phyloP scores from a whole-genome alignment of 345 rosid genomes.

The Lepidium aucheri region DNA sequence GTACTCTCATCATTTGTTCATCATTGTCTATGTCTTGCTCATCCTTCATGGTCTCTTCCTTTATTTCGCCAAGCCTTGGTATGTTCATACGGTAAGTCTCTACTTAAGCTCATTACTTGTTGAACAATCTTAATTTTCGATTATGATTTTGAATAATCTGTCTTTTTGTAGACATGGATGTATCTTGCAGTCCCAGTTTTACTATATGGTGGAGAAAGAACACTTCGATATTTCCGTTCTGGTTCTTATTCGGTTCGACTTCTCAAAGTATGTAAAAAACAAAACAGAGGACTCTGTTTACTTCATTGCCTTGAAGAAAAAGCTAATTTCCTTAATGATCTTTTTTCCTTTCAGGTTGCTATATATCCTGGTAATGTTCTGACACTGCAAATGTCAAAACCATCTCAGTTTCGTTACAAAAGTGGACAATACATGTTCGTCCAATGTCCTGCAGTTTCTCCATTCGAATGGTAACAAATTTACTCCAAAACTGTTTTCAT shows the following conservation, averaged over 20 bases:
- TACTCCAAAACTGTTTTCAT: background rate
- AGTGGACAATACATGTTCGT: slow-evolving; percentile 99
- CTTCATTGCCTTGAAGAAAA: background rate
- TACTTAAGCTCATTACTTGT: background rate
- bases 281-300: slow-evolving; percentile 14
- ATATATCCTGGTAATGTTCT: slow-evolving; percentile 96
- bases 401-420: slow-evolving; percentile 78
- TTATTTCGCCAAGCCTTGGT: slow-evolving; percentile 77
- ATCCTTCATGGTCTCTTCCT: slow-evolving; percentile 67
- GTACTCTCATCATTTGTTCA: slow-evolving; percentile 93
- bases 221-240: slow-evolving; percentile 78
- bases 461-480: slow-evolving; percentile 72
- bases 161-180: slow-evolving; percentile 81
- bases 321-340: background rate
- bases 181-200: slow-evolving; percentile 80
- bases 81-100: slow-evolving; percentile 59
- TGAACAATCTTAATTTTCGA: background rate
- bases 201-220: slow-evolving; percentile 90
- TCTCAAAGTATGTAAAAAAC: slow-evolving; percentile 41
- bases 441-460: slow-evolving; percentile 97
- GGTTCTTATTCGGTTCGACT: slow-evolving; percentile 74
- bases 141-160: background rate
- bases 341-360: slow-evolving; percentile 52
- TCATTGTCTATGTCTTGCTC: slow-evolving; percentile 73
- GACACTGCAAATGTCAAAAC: slow-evolving; percentile 94